These are phyloP conservation scores for Porodaedalea pini DNA, from an alignment of 1,284 basidiomycete genomes.

Conservation along the genomic window DNA sequence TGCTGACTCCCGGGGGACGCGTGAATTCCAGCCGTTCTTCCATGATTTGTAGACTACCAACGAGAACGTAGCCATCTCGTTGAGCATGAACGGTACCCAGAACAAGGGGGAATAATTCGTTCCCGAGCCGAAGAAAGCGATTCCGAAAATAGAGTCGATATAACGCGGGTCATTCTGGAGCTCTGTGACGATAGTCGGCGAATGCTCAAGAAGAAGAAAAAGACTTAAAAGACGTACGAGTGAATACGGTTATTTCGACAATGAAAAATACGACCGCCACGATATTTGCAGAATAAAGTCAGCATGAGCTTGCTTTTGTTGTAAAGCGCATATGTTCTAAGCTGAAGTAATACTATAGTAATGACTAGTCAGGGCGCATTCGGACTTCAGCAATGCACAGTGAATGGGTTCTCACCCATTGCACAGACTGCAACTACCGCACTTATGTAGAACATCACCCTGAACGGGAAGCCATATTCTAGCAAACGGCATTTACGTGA, in stretches of 20 bases:
- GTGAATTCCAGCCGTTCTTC: not conserved
- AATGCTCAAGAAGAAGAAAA: not conserved
- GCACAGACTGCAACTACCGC: not conserved
- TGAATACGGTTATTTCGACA: not conserved
- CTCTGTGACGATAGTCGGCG: too few relatives aligned
- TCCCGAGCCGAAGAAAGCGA: not conserved
- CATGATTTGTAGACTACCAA: not conserved
- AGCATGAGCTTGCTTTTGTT: not conserved
- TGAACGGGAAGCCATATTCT: not conserved
- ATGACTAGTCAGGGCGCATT: not conserved
- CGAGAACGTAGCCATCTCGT: constrained; percentile 1
- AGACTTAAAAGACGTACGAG: not conserved
- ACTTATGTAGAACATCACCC: not conserved
- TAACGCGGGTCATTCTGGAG: too few relatives aligned
- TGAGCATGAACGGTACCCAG: constrained; percentile 3
- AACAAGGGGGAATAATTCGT: not conserved
- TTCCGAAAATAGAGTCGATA: not conserved
- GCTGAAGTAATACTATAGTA: not conserved
- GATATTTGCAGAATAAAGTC: not conserved
- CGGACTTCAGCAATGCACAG: not conserved
- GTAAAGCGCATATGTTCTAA: constrained; percentile 1
- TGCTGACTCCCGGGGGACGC: not conserved
- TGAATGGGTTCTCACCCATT: not conserved
- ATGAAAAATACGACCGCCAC: not conserved
- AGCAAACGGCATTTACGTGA: not conserved